A percentile compares a stretch with the other conserved stretches of the same genome.
phyloP scores from a whole-genome alignment of 768 basidiomycete species.

The Hypsizygus marmoreus region DNA sequence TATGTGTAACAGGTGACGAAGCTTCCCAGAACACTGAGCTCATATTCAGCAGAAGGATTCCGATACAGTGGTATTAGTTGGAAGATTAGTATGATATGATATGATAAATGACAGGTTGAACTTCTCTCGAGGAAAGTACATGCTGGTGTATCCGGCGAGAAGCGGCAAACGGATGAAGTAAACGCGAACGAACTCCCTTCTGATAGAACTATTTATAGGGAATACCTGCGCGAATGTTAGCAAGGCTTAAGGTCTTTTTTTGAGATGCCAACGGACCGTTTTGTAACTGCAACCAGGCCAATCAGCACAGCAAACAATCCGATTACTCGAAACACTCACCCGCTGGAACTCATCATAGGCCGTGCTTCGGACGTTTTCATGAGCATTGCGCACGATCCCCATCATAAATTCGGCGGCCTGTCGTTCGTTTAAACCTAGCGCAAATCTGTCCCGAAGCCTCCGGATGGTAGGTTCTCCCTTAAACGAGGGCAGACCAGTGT shows the following conservation, averaged over 20 bases:
- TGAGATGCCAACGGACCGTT: conserved; percentile 32
- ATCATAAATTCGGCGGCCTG: conserved; percentile 96
- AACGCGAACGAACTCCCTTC: not conserved
- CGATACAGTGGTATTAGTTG: too few species aligned
- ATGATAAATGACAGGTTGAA: too few species aligned
- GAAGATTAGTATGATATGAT: too few species aligned
- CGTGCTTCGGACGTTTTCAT: conserved; percentile 91
- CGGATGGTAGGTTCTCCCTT: conserved; percentile 94
- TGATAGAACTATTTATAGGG: conserved; percentile 40
- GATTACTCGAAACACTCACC: conserved; percentile 42
- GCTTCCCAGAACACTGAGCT: too few species aligned
- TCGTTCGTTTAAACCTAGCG: conserved; percentile 76
- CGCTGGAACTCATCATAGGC: conserved; percentile 96
- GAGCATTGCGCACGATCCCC: conserved; percentile 84
- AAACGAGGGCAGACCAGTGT: conserved; percentile 93
- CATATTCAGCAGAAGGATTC: too few species aligned
- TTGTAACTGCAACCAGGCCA: conserved; percentile 30
- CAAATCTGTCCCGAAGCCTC: conserved; percentile 85
- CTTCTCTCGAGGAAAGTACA: too few species aligned
- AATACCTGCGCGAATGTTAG: conserved; percentile 33
- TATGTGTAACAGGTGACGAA: too few species aligned
- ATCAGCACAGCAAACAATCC: not conserved
- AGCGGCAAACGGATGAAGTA: too few species aligned
- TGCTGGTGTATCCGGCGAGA: too few species aligned
- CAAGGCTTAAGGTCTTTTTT: not conserved